Percentiles rank a stretch among this genome's conserved stretches.
Evolutionary conservation across 2,329 filamentous ascomycete species (phyloP).

Genomic region (Bertia moriformis): DNA sequence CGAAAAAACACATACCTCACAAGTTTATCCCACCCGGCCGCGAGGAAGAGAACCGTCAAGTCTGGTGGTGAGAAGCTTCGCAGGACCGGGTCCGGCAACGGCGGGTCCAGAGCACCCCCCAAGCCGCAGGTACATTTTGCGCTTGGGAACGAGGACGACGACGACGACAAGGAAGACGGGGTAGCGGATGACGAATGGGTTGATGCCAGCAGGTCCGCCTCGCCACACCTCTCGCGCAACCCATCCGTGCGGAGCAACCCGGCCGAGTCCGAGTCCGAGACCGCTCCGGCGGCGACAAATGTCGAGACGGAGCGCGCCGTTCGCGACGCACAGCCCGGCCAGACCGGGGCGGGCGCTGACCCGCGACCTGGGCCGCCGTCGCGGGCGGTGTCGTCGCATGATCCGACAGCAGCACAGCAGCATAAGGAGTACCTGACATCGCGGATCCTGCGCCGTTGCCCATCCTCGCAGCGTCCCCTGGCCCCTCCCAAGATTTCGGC

Average conservation of each 20-base stretch:
- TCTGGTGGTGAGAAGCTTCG: not conserved
- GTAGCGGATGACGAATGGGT: not conserved
- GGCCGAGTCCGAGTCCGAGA: too few species aligned
- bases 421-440: slow-evolving; percentile 57
- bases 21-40: not conserved
- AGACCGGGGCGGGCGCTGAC: not conserved
- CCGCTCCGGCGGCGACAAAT: too few species aligned
- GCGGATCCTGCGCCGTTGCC: slow-evolving; percentile 47
- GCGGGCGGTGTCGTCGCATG: not conserved
- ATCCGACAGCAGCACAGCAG: slow-evolving; percentile 14
- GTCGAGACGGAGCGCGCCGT: too few species aligned
- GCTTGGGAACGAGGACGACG: not conserved
- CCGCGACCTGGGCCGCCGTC: not conserved
- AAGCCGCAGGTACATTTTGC: not conserved
- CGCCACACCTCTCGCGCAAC: not conserved
- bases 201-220: not conserved
- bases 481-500: slow-evolving; percentile 53
- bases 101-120: not conserved
- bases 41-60: not conserved
- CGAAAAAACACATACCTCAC: not conserved
- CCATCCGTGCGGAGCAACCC: not conserved
- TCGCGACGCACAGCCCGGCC: not conserved
- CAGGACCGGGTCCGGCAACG: not conserved
- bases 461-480: slow-evolving; percentile 33
- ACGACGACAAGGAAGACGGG: too few species aligned